phyloP scores from a whole-genome alignment of 805 yeast species.

The Yarrowia sp. region DNA sequence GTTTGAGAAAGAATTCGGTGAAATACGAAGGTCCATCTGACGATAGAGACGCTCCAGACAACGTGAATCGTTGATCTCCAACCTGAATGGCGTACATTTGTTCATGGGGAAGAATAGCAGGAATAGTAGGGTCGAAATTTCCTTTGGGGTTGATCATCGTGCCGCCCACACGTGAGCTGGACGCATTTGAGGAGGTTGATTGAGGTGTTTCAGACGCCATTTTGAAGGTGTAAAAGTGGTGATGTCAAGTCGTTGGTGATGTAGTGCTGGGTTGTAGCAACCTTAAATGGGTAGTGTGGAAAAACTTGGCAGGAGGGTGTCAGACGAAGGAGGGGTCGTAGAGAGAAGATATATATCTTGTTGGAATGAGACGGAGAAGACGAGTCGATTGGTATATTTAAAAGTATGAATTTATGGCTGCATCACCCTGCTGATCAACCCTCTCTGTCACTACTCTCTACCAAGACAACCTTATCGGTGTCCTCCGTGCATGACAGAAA shows the following conservation, averaged over 20 bases:
- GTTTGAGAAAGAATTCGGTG: slow-evolving; percentile 58
- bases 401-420: too few species aligned
- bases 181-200: neutral
- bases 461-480: neutral
- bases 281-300: neutral
- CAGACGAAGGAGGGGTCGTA: too few species aligned
- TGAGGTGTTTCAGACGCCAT: neutral
- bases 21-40: slow-evolving; percentile 89
- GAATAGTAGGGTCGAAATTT: slow-evolving; percentile 33
- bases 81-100: slow-evolving; percentile 68
- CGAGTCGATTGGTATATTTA: too few species aligned
- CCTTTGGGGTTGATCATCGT: slow-evolving; percentile 27
- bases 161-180: slow-evolving; percentile 12
- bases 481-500: neutral
- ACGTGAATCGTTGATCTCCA: slow-evolving; percentile 58
- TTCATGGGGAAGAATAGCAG: slow-evolving; percentile 59
- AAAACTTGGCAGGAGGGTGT: neutral
- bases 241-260: neutral
- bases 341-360: too few species aligned
- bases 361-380: too few species aligned
- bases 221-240: neutral
- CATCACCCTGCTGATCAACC: too few species aligned
- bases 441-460: neutral
- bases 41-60: slow-evolving; percentile 80
- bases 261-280: neutral